Percentiles rank a stretch among this genome's conserved stretches.
phyloP scores from a whole-genome alignment of 352 stramenopile species.

The Globisporangium apiculatum region DNA sequence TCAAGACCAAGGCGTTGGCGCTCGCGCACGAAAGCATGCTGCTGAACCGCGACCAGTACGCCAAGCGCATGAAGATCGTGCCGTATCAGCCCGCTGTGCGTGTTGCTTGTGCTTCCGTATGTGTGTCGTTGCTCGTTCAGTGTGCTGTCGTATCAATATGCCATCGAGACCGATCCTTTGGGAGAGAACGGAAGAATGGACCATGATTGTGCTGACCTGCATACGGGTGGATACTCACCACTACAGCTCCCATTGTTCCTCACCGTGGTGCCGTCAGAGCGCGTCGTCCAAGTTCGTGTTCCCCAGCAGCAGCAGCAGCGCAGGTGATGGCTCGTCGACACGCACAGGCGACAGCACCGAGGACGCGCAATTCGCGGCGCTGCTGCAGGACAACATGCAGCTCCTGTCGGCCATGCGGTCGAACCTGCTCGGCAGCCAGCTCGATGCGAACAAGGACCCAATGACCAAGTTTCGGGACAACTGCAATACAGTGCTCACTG shows the following conservation, averaged over 20 bases:
- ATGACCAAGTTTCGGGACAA: constrained; percentile 71
- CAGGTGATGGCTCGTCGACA: neutral
- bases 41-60: constrained; percentile 18
- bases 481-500: constrained; percentile 42
- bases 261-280: neutral
- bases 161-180: too few species aligned
- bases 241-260: neutral
- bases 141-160: too few species aligned
- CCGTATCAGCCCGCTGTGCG: constrained; percentile 25
- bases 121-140: neutral
- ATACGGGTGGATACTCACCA: neutral
- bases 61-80: constrained; percentile 64
- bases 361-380: constrained; percentile 38
- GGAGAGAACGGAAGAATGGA: too few species aligned
- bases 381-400: constrained; percentile 65
- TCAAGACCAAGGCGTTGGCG: constrained; percentile 42
- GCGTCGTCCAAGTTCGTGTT: constrained; percentile 2
- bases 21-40: constrained; percentile 14
- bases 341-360: constrained; percentile 17
- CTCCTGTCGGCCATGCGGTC: constrained; percentile 58
- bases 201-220: too few species aligned
- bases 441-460: constrained; percentile 36
- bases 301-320: neutral
- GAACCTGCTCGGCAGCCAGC: constrained; percentile 56
- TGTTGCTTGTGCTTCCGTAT: neutral